Conservation (phyloP, 768 basidiomycete species). For the Suillus weaverae region DNA sequence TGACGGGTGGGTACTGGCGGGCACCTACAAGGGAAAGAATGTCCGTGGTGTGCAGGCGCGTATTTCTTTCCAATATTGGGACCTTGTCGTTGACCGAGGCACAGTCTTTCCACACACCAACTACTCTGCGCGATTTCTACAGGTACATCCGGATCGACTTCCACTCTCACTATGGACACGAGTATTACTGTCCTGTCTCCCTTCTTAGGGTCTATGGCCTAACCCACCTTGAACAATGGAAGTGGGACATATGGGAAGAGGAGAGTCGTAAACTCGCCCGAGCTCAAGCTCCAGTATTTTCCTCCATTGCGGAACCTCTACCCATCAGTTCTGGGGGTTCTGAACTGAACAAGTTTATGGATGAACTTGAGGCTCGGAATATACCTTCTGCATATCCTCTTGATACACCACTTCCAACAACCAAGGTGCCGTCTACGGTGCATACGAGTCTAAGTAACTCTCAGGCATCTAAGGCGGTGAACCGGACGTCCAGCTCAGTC, state of each 20-base stretch:
- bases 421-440: neutral
- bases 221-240: slow-evolving; percentile 95
- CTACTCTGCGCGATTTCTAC: slow-evolving; percentile 79
- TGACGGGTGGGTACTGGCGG: slow-evolving; percentile 71
- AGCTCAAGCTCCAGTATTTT: neutral
- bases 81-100: neutral
- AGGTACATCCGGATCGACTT: slow-evolving; percentile 95
- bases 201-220: slow-evolving; percentile 92
- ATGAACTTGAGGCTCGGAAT: neutral
- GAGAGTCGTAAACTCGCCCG: slow-evolving; percentile 53
- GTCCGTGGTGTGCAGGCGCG: slow-evolving; percentile 86
- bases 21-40: slow-evolving; percentile 85
- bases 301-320: neutral
- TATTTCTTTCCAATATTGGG: slow-evolving; percentile 8
- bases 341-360: slow-evolving; percentile 5
- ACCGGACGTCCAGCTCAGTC: neutral
- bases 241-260: slow-evolving; percentile 83
- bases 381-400: neutral
- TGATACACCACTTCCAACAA: neutral
- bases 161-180: slow-evolving; percentile 87
- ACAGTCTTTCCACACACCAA: slow-evolving; percentile 77
- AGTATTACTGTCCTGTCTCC: slow-evolving; percentile 95
- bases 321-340: neutral
- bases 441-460: neutral
- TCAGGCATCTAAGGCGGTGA: neutral